These are phyloP conservation scores for Leptographium galeiforme DNA, from an alignment of 2,329 filamentous ascomycete species.

Conservation along the genomic window DNA sequence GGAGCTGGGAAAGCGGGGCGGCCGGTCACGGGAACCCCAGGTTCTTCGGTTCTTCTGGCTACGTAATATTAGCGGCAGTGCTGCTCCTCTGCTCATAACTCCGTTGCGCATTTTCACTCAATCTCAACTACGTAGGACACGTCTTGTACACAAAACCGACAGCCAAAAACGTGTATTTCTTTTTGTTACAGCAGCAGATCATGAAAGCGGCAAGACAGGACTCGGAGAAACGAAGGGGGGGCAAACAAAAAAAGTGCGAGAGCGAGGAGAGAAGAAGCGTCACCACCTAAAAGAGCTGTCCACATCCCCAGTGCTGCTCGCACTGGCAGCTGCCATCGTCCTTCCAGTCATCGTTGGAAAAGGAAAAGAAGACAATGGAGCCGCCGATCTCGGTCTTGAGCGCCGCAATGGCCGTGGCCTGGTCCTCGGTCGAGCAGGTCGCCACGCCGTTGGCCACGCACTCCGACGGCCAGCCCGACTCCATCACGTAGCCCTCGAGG, in stretches of 20 bases:
- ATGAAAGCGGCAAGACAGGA: neutral
- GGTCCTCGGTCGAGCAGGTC: conserved; percentile 51
- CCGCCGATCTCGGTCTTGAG: conserved; percentile 55
- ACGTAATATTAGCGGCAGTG: too few species aligned
- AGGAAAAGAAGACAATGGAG: conserved; percentile 71
- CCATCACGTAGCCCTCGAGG: conserved; percentile 67
- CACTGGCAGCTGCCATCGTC: conserved; percentile 50
- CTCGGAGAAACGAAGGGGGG: neutral
- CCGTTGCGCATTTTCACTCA: too few species aligned
- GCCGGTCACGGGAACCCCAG: too few species aligned
- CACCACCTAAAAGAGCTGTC: conserved; percentile 24
- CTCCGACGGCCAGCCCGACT: conserved; percentile 75
- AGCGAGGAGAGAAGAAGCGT: neutral
- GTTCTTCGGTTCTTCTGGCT: too few species aligned
- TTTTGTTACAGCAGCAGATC: neutral
- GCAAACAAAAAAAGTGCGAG: neutral
- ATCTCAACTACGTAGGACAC: too few species aligned
- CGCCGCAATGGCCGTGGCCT: conserved; percentile 56
- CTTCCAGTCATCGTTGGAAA: conserved; percentile 75
- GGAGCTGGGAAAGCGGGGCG: too few species aligned
- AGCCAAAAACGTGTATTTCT: neutral
- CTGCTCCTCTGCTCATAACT: too few species aligned
- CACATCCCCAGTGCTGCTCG: conserved; percentile 71
- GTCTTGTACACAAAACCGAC: neutral
- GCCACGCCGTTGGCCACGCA: conserved; percentile 62